A percentile compares a stretch with the other conserved stretches of the same genome.
Conservation (phyloP, 2,329 filamentous ascomycete species). For the Fonsecaea pedrosoi region DNA sequence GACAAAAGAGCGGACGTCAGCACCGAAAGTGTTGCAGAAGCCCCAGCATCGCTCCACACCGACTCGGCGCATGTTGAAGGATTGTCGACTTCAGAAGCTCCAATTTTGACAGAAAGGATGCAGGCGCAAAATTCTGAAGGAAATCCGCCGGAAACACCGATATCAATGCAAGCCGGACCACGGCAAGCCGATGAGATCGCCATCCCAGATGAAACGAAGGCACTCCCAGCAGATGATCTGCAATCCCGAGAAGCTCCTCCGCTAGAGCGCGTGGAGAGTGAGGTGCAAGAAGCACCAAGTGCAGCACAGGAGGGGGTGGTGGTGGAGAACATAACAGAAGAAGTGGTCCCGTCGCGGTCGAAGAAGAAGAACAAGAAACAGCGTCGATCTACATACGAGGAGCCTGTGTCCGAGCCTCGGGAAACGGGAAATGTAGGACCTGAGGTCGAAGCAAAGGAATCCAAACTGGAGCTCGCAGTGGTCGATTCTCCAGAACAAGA, state of each 20-base stretch:
- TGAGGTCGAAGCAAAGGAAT: neutral
- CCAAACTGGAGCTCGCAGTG: neutral
- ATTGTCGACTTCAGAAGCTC: neutral
- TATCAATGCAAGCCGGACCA: neutral
- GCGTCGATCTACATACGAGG: conserved; percentile 3
- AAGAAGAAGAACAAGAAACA: conserved; percentile 40
- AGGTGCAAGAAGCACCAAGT: neutral
- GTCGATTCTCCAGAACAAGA: neutral
- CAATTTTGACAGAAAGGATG: neutral
- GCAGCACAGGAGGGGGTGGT: neutral
- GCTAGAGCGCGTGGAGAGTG: neutral
- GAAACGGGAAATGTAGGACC: neutral
- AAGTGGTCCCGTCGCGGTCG: neutral
- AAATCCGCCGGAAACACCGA: neutral
- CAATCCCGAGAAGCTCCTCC: neutral
- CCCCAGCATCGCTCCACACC: neutral
- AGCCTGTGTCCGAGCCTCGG: neutral
- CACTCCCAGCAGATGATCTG: neutral
- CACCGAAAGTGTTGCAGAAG: neutral
- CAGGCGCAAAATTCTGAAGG: neutral
- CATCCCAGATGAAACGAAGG: neutral
- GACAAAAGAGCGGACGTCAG: neutral
- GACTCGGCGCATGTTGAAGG: neutral
- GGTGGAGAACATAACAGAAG: neutral
- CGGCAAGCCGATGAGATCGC: neutral